Conservation (phyloP, 495 filamentous ascomycete genomes). For the Penicillium riverlandense region DNA sequence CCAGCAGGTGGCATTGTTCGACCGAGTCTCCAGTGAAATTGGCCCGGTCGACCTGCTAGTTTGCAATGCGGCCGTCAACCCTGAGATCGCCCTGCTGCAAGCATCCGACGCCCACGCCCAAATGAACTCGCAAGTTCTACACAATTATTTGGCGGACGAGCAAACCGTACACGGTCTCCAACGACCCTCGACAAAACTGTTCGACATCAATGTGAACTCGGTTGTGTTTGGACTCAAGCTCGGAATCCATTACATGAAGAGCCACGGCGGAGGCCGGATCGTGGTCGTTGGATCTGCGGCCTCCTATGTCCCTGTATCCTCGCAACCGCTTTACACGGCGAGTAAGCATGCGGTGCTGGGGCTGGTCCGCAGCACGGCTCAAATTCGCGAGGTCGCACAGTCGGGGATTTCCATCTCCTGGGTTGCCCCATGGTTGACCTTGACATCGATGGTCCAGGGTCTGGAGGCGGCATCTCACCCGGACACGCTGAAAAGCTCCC, state of each 20-base stretch:
- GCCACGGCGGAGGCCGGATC: conserved; percentile 8
- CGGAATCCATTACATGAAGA: conserved; percentile 13
- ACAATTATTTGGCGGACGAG: conserved; percentile 13
- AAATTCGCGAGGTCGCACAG: conserved; percentile 7
- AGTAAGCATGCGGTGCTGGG: conserved; percentile 16
- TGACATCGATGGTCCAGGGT: conserved; percentile 16
- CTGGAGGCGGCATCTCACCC: conserved; percentile 1
- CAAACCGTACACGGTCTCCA: neutral
- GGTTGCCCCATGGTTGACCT: conserved; percentile 13
- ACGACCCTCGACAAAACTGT: conserved; percentile 4
- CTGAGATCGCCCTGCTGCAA: conserved; percentile 11
- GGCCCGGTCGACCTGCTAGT: conserved; percentile 11
- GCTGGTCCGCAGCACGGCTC: conserved; percentile 10
- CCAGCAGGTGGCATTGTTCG: conserved; percentile 9
- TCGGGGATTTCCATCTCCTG: conserved; percentile 13
- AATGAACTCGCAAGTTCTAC: conserved; percentile 9
- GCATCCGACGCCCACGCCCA: conserved; percentile 1
- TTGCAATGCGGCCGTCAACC: conserved; percentile 16
- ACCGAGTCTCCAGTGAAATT: conserved; percentile 6
- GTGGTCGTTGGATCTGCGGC: conserved; percentile 11
- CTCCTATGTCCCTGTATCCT: conserved; percentile 15
- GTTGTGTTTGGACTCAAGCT: conserved; percentile 15
- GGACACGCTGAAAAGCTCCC: conserved; percentile 8
- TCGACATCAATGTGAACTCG: conserved; percentile 13
- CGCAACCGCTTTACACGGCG: conserved; percentile 14